Evolutionary conservation across 139 green algal genomes (phyloP).

Genomic region (Picochlorum sp.): DNA sequence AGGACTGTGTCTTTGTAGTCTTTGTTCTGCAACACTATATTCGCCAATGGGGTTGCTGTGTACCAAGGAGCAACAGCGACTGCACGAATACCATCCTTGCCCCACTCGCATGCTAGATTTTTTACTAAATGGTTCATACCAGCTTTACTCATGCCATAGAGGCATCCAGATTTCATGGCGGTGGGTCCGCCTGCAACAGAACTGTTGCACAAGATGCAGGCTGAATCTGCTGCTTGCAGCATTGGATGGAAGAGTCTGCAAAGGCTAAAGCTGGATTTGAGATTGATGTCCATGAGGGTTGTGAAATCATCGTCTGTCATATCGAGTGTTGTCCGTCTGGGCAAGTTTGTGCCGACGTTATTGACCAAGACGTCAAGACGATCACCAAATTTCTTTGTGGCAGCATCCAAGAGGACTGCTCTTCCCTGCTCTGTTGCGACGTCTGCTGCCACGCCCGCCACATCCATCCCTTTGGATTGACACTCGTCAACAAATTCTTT

Average conservation of each 20-base stretch:
- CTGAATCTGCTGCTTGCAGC: slow-evolving; percentile 30
- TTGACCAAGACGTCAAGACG: slow-evolving; percentile 17
- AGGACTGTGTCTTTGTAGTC: slow-evolving; percentile 46
- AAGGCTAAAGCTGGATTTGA: slow-evolving; percentile 66
- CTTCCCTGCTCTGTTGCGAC: slow-evolving; percentile 7
- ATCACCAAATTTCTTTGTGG: slow-evolving; percentile 1
- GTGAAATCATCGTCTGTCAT: slow-evolving; percentile 61
- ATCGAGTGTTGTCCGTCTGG: slow-evolving; percentile 44
- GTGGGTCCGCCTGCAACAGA: slow-evolving; percentile 76
- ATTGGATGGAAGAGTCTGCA: slow-evolving; percentile 48
- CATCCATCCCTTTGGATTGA: slow-evolving; percentile 21
- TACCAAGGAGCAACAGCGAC: slow-evolving; percentile 89
- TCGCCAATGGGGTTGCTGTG: slow-evolving; percentile 63
- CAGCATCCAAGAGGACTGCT: slow-evolving; percentile 14
- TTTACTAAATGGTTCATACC: slow-evolving; percentile 82
- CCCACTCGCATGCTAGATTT: slow-evolving; percentile 85
- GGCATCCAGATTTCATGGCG: slow-evolving; percentile 55
- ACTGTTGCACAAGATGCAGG: slow-evolving; percentile 68
- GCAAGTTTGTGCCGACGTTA: slow-evolving; percentile 73
- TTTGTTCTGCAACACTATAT: slow-evolving; percentile 42
- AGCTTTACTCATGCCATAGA: slow-evolving; percentile 87
- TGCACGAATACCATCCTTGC: slow-evolving; percentile 64
- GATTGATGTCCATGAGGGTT: slow-evolving; percentile 64
- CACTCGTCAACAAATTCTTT: slow-evolving; percentile 16
- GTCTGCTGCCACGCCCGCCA: slow-evolving; percentile 20